These are phyloP conservation scores for Saturnispora zaruensis DNA, from an alignment of 805 yeast species.

Conservation along the genomic window DNA sequence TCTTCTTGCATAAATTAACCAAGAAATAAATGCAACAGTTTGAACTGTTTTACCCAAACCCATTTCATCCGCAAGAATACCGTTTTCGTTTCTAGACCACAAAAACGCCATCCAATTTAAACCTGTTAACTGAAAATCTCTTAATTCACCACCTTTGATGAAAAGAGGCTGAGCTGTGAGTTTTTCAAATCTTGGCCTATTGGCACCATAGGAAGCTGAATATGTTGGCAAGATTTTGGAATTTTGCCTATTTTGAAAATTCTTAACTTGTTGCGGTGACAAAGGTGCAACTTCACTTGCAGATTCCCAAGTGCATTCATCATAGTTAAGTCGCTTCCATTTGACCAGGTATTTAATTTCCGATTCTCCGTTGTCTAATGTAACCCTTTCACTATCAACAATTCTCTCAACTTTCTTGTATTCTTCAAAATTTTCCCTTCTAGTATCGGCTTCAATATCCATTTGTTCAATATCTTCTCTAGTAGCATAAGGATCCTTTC, in stretches of 20 bases:
- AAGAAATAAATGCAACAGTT: conserved; percentile 86
- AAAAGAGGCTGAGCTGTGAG: conserved; percentile 78
- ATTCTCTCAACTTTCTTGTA: conserved; percentile 83
- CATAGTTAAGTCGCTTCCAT: conserved; percentile 90
- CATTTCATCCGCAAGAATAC: conserved; percentile 97
- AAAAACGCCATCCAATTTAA: conserved; percentile 99
- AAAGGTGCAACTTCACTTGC: conserved; percentile 78
- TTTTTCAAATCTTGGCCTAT: conserved; percentile 85
- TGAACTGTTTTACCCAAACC: conserved; percentile 98
- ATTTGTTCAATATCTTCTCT: conserved; percentile 88
- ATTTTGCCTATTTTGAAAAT: conserved; percentile 70
- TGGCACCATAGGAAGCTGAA: conserved; percentile 65
- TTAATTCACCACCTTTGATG: conserved; percentile 80
- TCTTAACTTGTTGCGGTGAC: conserved; percentile 77
- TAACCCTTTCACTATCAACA: conserved; percentile 72
- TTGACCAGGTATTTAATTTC: conserved; percentile 78
- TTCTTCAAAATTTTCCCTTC: conserved; percentile 75
- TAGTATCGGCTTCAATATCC: conserved; percentile 84
- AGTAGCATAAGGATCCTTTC: conserved; percentile 74
- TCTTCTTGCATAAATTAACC: conserved; percentile 91
- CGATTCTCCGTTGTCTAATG: conserved; percentile 50
- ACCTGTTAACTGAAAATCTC: conserved; percentile 98
- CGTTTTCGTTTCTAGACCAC: conserved; percentile 97
- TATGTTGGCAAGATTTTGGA: conserved; percentile 79
- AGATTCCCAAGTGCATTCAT: conserved; percentile 94